Conservation (phyloP, 768 basidiomycete genomes). For the Hypsizygus marmoreus region DNA sequence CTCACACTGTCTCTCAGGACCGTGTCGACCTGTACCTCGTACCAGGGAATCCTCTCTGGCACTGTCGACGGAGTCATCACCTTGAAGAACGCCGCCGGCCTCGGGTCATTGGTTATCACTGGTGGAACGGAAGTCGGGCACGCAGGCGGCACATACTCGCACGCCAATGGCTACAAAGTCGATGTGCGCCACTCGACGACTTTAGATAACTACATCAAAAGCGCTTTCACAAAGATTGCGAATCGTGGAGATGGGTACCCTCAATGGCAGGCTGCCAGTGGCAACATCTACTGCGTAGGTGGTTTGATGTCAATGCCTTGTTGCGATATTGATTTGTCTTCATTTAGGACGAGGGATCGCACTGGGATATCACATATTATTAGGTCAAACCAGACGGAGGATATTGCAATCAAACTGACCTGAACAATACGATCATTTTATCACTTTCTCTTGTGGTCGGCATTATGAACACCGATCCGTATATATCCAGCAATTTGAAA, state of each 20-base stretch:
- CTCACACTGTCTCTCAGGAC: slow-evolving; percentile 8
- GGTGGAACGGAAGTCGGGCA: slow-evolving; percentile 52
- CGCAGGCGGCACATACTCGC: slow-evolving; percentile 27
- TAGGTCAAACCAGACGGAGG: no score
- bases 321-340: no score
- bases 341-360: slow-evolving; percentile 8
- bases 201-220: slow-evolving; percentile 27
- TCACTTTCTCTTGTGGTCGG: no score
- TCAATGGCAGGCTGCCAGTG: slow-evolving; percentile 27
- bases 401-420: no score
- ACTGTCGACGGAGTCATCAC: slow-evolving; percentile 30
- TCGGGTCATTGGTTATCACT: slow-evolving; percentile 67
- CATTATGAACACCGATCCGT: no score
- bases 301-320: not conserved
- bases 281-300: slow-evolving; percentile 31
- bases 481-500: no score
- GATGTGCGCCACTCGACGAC: slow-evolving; percentile 23
- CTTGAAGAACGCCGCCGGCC: slow-evolving; percentile 44
- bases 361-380: slow-evolving; percentile 11
- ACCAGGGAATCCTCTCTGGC: slow-evolving; percentile 26
- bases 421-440: no score
- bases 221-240: slow-evolving; percentile 24
- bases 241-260: slow-evolving; percentile 29
- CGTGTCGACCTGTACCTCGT: slow-evolving; percentile 28
- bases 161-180: slow-evolving; percentile 30